Evolutionary conservation across 805 yeast genomes (phyloP), one percentile per base, ranked within the genome.

Genomic region (Metschnikowia vanudenii): DNA sequence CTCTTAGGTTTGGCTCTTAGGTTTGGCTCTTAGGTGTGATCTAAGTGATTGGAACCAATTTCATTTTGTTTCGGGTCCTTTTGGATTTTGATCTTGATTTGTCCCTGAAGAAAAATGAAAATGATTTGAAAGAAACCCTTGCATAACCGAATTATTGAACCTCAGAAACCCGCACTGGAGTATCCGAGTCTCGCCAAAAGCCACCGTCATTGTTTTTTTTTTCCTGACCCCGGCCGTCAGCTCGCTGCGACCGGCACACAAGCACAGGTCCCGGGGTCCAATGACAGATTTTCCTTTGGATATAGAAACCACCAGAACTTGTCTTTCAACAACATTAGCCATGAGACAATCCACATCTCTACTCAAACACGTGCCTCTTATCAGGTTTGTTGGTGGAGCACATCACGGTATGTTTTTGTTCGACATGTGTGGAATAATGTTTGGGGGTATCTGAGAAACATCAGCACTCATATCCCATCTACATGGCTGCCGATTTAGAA

Each of bases 331-430:
- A 18, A 18, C 22, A n/a, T 4, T 29, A 41, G 48, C 37, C 32
- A 72, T 72, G 77, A 71, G 60, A 57, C 55, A 61, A 37, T 53
- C 70, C 17, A 48, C 60, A 22, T 57, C 63, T 44, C 57, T 70
- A 50, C 59, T 69, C 44, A 64, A 70, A 54, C 76, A 79, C 61
- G 73, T 76, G 19, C 97, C 96, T 13, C 73, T 82, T 64, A 92
- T 92, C 69, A 85, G 84, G 61, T 92, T 92, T 62, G 79, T 89
- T 39, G 97, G 97, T 35, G 90, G 90, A 39, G 84, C 89, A 41
- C 88, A 84, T 63, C 55, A 47, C 19, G 45, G 59, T 55, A 55
- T 47, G 59, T 50, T n/a, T 29, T 22, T 4, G 8, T 5, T 22
- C 8, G 4, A 4, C 24, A 8, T 22, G 24, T 8, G 8, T 22